Evolutionary conservation across 2,329 filamentous ascomycete genomes (phyloP).

Genomic region (Penicillium sp.): DNA sequence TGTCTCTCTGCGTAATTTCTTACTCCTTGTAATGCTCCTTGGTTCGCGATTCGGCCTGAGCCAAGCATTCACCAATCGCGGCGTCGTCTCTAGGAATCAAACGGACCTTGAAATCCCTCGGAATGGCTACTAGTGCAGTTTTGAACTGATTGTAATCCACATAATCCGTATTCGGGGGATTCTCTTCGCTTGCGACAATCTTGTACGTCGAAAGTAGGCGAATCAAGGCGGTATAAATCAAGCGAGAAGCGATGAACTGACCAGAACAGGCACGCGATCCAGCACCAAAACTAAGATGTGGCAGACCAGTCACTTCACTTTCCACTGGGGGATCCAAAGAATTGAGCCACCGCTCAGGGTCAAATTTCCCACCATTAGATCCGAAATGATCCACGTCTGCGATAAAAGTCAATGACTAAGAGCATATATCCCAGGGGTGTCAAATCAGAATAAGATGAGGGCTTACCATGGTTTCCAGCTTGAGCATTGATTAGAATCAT

Average conservation of each 20-base stretch:
- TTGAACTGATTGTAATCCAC: slow-evolving; percentile 67
- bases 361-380: slow-evolving; percentile 60
- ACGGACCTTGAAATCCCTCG: slow-evolving; percentile 61
- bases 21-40: slow-evolving; percentile 54
- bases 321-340: slow-evolving; percentile 40
- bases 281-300: slow-evolving; percentile 62
- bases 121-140: slow-evolving; percentile 63
- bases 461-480: slow-evolving; percentile 63
- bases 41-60: slow-evolving; percentile 51
- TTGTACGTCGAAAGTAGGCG: slow-evolving; percentile 59
- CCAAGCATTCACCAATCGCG: slow-evolving; percentile 47
- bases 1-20: neutral
- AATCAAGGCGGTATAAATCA: slow-evolving; percentile 60
- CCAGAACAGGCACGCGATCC: slow-evolving; percentile 64
- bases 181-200: slow-evolving; percentile 53
- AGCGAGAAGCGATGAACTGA: slow-evolving; percentile 60
- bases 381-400: slow-evolving; percentile 64
- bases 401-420: neutral
- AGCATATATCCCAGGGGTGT: no score
- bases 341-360: slow-evolving; percentile 68
- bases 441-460: neutral
- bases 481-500: slow-evolving; percentile 78
- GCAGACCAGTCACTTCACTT: slow-evolving; percentile 54
- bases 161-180: slow-evolving; percentile 65
- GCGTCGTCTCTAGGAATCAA: slow-evolving; percentile 56